These are phyloP conservation scores for Lipomyces sp. DNA, from an alignment of 805 yeast species.

Conservation along the genomic window DNA sequence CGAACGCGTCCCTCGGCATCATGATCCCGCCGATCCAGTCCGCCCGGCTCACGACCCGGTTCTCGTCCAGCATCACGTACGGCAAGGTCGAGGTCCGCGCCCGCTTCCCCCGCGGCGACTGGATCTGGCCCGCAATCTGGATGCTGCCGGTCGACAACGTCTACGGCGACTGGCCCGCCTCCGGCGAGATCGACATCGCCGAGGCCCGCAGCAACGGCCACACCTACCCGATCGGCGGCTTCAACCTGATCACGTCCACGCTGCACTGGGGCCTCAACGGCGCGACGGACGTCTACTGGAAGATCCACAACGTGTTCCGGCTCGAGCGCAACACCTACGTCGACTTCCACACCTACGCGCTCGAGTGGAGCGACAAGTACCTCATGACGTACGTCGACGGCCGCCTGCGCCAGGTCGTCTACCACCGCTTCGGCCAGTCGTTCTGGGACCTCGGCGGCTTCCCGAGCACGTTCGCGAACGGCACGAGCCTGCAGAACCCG, in stretches of 20 bases:
- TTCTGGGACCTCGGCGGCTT: constrained; percentile 20
- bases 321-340: constrained; percentile 16
- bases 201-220: constrained; percentile 26
- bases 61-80: constrained; percentile 11
- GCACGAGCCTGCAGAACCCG: constrained; percentile 15
- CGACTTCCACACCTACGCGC: constrained; percentile 20
- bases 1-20: constrained; percentile 8
- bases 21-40: constrained; percentile 26
- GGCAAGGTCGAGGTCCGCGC: constrained; percentile 26
- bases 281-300: constrained; percentile 11
- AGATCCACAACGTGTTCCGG: background rate
- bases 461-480: constrained; percentile 15
- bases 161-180: constrained; percentile 26
- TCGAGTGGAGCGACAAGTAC: constrained; percentile 26
- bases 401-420: constrained; percentile 22
- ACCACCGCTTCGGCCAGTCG: constrained; percentile 9
- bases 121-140: constrained; percentile 30
- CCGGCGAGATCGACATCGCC: constrained; percentile 25
- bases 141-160: constrained; percentile 20
- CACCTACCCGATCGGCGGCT: constrained; percentile 17
- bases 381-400: constrained; percentile 24
- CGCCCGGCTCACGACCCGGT: constrained; percentile 19
- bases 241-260: constrained; percentile 20
- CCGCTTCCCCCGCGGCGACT: constrained; percentile 21
- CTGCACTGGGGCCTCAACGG: constrained; percentile 26